These are phyloP conservation scores for Lactarius trivialis DNA, from an alignment of 768 basidiomycete species.

Conservation along the genomic window DNA sequence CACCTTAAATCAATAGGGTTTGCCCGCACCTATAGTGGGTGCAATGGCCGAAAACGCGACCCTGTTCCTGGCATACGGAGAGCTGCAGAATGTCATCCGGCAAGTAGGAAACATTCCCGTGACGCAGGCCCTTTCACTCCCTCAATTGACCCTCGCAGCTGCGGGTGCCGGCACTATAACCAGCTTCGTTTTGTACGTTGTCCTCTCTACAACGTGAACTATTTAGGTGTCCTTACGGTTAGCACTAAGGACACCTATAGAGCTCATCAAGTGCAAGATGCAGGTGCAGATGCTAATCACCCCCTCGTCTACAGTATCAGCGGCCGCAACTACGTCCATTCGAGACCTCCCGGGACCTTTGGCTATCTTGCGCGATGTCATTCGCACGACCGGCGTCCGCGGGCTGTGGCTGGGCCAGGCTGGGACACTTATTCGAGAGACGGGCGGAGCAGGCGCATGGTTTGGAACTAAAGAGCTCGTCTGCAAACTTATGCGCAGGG, in stretches of 20 bases:
- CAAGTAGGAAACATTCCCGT: constrained; percentile 31
- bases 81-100: constrained; percentile 59
- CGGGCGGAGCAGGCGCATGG: constrained; percentile 88
- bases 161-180: constrained; percentile 83
- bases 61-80: constrained; percentile 80
- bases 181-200: constrained; percentile 77
- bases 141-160: constrained; percentile 72
- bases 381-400: constrained; percentile 62
- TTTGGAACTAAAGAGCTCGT: constrained; percentile 83
- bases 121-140: constrained; percentile 45
- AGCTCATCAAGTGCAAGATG: constrained; percentile 96
- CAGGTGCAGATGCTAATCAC: constrained; percentile 82
- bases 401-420: constrained; percentile 98
- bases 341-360: constrained; percentile 63
- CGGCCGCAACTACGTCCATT: constrained; percentile 29
- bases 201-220: not conserved
- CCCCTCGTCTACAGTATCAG: constrained; percentile 20
- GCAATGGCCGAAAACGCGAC: constrained; percentile 90
- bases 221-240: constrained; percentile 2
- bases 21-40: constrained; percentile 86
- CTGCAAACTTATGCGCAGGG: constrained; percentile 47
- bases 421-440: constrained; percentile 89
- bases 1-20: constrained; percentile 41
- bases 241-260: constrained; percentile 72
- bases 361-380: constrained; percentile 52